A percentile compares a stretch with the other conserved stretches of the same genome.
Conservation (phyloP, 2,329 filamentous ascomycete genomes). For the Alternaria infectoria region DNA sequence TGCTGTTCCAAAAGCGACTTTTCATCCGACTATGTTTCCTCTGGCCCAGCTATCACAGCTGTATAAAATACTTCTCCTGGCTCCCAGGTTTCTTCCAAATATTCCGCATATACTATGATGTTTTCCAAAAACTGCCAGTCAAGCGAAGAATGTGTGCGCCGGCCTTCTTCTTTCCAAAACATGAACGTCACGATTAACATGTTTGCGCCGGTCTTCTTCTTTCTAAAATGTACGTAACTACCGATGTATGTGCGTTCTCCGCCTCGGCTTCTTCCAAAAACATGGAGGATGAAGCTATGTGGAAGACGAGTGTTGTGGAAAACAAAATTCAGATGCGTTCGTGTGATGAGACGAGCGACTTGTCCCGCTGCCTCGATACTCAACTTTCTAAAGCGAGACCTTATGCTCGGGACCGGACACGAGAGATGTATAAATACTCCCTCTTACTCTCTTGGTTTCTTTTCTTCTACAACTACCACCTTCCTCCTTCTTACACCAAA, state of each 20-base stretch:
- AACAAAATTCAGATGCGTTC: rapidly evolving
- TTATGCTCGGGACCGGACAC: background rate
- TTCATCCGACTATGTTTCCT: background rate
- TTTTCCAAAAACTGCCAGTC: no score
- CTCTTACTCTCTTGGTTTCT: background rate
- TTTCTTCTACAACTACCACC: background rate
- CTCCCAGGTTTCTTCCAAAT: background rate
- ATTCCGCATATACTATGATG: rapidly evolving
- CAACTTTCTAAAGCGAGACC: rapidly evolving
- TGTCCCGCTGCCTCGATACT: background rate
- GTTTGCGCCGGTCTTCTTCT: no score
- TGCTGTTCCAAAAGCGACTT: background rate
- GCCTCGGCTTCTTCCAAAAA: background rate
- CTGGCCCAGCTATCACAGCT: rapidly evolving
- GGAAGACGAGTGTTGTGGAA: background rate
- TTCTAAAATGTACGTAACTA: no score
- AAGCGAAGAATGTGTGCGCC: background rate
- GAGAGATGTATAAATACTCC: background rate
- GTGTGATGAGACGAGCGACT: background rate
- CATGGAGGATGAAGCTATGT: background rate
- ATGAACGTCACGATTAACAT: background rate
- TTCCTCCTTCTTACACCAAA: background rate
- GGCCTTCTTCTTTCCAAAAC: background rate
- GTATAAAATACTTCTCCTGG: background rate
- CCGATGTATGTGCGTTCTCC: background rate